phyloP scores from a whole-genome alignment of 352 stramenopile species.

The Pythium volutum region DNA sequence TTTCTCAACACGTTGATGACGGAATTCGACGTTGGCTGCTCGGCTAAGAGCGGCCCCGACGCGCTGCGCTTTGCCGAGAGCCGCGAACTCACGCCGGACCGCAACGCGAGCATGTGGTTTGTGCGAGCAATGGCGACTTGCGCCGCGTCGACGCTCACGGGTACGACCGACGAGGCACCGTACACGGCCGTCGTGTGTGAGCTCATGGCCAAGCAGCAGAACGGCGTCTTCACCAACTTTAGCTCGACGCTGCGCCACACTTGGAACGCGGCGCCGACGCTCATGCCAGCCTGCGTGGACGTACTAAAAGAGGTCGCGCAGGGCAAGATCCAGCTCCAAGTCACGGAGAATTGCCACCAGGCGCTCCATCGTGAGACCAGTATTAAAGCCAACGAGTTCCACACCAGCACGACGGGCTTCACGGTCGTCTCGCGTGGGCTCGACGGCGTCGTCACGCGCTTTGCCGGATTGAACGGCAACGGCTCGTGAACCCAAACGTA shows the following conservation, averaged over 20 bases:
- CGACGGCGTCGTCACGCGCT: conserved; percentile 40
- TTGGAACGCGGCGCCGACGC: conserved; percentile 37
- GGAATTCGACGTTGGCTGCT: conserved; percentile 52
- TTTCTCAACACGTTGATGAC: conserved; percentile 57
- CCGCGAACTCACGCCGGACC: conserved; percentile 42
- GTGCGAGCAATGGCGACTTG: conserved; percentile 50
- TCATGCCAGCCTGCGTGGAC: conserved; percentile 56
- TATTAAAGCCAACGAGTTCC: conserved; percentile 57
- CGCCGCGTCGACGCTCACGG: conserved; percentile 42
- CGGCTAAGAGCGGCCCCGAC: conserved; percentile 26
- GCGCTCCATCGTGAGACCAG: conserved; percentile 52
- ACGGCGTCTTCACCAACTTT: conserved; percentile 76
- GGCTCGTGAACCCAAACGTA: not conserved
- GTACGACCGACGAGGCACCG: conserved; percentile 33
- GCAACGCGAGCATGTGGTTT: conserved; percentile 43
- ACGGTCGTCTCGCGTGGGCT: conserved; percentile 55
- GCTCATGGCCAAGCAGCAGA: conserved; percentile 59
- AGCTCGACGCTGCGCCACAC: conserved; percentile 55
- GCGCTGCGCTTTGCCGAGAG: conserved; percentile 40
- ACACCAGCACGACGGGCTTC: conserved; percentile 42
- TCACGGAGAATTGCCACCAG: conserved; percentile 39
- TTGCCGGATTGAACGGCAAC: not conserved
- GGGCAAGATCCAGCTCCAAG: conserved; percentile 35
- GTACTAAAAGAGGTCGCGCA: conserved; percentile 44
- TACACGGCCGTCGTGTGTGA: conserved; percentile 66